phyloP scores from a whole-genome alignment of 768 basidiomycete genomes.

The Mycena maculata region DNA sequence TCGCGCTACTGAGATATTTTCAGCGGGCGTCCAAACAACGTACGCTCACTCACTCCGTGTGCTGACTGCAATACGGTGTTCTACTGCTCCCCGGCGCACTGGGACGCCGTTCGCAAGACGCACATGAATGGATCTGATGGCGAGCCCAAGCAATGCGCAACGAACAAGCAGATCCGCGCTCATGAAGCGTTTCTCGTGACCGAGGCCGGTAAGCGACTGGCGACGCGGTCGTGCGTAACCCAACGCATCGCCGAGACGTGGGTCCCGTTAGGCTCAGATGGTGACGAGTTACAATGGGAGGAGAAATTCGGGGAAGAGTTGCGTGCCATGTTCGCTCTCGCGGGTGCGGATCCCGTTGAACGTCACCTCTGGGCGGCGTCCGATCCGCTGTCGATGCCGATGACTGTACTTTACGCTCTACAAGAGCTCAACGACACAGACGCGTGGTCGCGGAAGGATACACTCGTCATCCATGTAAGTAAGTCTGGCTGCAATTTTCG shows the following conservation, averaged over 20 bases:
- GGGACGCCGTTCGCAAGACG: neutral
- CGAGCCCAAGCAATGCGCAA: neutral
- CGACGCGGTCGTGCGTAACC: slow-evolving; percentile 17
- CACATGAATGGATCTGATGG: neutral
- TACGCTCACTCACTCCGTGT: neutral
- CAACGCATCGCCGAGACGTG: slow-evolving; percentile 10
- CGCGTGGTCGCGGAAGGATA: slow-evolving; percentile 35
- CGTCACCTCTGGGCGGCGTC: slow-evolving; percentile 16
- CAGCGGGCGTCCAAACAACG: neutral
- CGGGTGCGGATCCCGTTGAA: neutral
- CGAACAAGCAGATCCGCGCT: neutral
- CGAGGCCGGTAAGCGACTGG: neutral
- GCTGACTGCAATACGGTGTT: slow-evolving; percentile 2
- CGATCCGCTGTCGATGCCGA: slow-evolving; percentile 37
- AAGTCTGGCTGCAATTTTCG: neutral
- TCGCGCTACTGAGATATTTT: neutral
- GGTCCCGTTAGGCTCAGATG: neutral
- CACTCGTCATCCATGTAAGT: slow-evolving; percentile 41
- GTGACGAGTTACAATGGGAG: neutral
- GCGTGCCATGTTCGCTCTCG: neutral
- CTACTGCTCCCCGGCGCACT: neutral
- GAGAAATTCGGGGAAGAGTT: slow-evolving; percentile 10
- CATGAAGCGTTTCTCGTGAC: neutral
- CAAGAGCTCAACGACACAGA: slow-evolving; percentile 36
- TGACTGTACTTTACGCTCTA: slow-evolving; percentile 42